Base-by-base conservation (phyloP, 2,329 filamentous ascomycete genomes). In the Xylaria sp. region DNA sequence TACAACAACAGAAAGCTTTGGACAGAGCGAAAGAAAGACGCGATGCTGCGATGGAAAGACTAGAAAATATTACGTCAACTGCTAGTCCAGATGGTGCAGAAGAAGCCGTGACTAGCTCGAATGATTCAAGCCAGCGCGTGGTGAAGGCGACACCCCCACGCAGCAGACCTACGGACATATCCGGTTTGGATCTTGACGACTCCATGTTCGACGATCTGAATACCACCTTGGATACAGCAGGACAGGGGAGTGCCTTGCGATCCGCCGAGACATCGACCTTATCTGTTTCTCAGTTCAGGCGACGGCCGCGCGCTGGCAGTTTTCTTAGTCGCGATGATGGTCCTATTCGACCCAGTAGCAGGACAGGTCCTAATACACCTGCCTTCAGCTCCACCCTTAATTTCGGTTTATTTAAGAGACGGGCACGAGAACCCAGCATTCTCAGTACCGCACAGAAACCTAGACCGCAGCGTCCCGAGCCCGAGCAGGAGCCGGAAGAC, bases 351-450 rank as follows among this genome's bases (percentile, higher is more conserved):
- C 78, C 78, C 18, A 78, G 76, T 64, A 80, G 78, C 66, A 77
- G 78, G 51, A 68, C 76, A 6, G 78, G 78, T 6, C 73, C 75
- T 48, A 79, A 75, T 56, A 80, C 78, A 2, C 77, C 78, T 58
- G 75, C 69, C 37, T 66, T 78, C 28, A 77, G 80, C 66, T 81
- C 81, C 13, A 80, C 79, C 13, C 78, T 83, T 74, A 90, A 87
- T 67, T 84, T 90, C 60, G 87, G 87, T 15, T 79, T 83, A 5
- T 91, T 91, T 77, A 86, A 83, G 76, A 82, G 88, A 48, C 84
- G 89, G 54, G 82, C 82, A 20, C 82, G 89, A 55, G 88, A 91
- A 76, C 88, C 87, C 1, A 91, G 89, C 77, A 90, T 91, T 64
- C 77, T 91, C 51, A 85, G 87, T 5, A 85, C 86, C 0, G 82